Conservation (phyloP, 1,139 yeast species). For the Saccharomycopsis hybrid region DNA sequence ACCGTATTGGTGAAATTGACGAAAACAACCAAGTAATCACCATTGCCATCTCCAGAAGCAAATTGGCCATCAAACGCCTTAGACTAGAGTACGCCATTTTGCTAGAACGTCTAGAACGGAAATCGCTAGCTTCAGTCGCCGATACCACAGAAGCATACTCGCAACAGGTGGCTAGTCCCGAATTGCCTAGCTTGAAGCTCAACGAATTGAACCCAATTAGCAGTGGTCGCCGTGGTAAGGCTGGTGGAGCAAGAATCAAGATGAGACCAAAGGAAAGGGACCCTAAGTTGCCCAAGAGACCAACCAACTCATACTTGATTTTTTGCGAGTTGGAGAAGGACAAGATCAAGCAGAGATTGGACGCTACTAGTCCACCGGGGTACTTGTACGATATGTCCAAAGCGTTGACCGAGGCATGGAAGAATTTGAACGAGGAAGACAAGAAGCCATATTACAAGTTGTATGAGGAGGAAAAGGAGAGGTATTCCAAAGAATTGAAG, state of each 20-base stretch:
- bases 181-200: conserved; percentile 20
- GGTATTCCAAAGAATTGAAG: conserved; percentile 70
- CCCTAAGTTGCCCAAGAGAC: conserved; percentile 81
- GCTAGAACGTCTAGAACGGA: conserved; percentile 69
- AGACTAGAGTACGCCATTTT: conserved; percentile 78
- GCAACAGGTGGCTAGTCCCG: conserved; percentile 26
- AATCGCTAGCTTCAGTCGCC: conserved; percentile 30
- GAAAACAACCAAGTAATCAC: conserved; percentile 74
- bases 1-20: conserved; percentile 69
- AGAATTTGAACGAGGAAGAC: conserved; percentile 59
- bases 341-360: conserved; percentile 51
- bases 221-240: not conserved
- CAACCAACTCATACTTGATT: conserved; percentile 81
- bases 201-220: conserved; percentile 8
- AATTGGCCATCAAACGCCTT: conserved; percentile 68
- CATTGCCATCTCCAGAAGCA: conserved; percentile 72
- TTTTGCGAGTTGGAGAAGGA: conserved; percentile 87
- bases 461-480: conserved; percentile 72
- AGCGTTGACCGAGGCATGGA: conserved; percentile 85
- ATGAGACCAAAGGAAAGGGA: conserved; percentile 42
- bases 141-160: not conserved
- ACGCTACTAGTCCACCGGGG: conserved; percentile 34
- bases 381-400: conserved; percentile 59
- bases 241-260: not conserved
- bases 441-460: conserved; percentile 70